Percentiles rank a stretch among this genome's conserved stretches.
phyloP scores from a whole-genome alignment of 2,329 filamentous ascomycete genomes.

The Fusarium vanettenii region DNA sequence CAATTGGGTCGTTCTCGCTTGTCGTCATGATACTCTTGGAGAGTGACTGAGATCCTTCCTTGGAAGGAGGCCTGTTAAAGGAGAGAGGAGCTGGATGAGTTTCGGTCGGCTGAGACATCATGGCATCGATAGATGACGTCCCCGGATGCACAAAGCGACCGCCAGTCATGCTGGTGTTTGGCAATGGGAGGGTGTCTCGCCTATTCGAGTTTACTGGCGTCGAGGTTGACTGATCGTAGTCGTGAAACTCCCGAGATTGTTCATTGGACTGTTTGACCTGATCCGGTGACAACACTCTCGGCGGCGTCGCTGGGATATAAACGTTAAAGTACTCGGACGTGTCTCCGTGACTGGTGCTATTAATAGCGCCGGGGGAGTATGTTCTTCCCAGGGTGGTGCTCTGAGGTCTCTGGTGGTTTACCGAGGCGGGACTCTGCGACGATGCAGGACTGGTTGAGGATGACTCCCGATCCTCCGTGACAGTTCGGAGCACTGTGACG shows the following conservation, averaged over 20 bases:
- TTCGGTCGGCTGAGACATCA: slow-evolving; percentile 38
- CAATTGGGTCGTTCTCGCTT: slow-evolving; percentile 31
- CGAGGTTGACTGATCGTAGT: slow-evolving; percentile 1
- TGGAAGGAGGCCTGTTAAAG: slow-evolving; percentile 11
- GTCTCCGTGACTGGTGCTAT: slow-evolving; percentile 25
- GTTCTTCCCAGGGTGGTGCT: slow-evolving; percentile 4
- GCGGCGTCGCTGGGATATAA: slow-evolving; percentile 32
- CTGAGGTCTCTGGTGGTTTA: slow-evolving; percentile 4
- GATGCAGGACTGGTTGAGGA: slow-evolving; percentile 22
- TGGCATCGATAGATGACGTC: slow-evolving; percentile 42
- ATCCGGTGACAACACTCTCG: slow-evolving; percentile 31
- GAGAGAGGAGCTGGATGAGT: slow-evolving; percentile 6
- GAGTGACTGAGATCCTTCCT: slow-evolving; percentile 25
- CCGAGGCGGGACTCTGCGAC: slow-evolving; percentile 19
- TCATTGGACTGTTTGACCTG: slow-evolving; percentile 39
- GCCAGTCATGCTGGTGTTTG: slow-evolving; percentile 43
- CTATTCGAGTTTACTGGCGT: neutral
- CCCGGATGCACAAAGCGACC: slow-evolving; percentile 32
- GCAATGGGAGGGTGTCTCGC: slow-evolving; percentile 30
- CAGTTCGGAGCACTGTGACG: slow-evolving; percentile 50
- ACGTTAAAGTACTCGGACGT: slow-evolving; percentile 37
- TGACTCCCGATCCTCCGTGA: slow-evolving; percentile 42
- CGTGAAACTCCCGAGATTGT: slow-evolving; percentile 26
- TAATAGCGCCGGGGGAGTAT: slow-evolving; percentile 10
- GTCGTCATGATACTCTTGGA: slow-evolving; percentile 35